phyloP scores from a whole-genome alignment of 768 basidiomycete genomes.

The Leccinum broughii region DNA sequence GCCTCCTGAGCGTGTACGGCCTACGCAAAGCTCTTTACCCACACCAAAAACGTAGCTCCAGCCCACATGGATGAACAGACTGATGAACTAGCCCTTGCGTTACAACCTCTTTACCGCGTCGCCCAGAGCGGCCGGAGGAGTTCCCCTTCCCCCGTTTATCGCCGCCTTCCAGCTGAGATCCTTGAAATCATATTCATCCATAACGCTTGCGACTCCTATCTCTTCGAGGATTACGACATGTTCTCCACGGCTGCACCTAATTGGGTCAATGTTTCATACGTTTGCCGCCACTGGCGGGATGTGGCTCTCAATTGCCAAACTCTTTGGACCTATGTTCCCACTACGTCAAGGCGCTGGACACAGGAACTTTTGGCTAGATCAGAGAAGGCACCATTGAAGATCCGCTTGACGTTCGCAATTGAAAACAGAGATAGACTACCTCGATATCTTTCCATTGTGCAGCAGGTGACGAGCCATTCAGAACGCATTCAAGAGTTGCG shows the following conservation, averaged over 20 bases:
- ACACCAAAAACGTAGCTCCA: background rate
- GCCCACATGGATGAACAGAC: background rate
- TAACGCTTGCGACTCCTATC: background rate
- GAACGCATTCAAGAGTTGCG: background rate
- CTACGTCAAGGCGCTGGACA: background rate
- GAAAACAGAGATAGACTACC: background rate
- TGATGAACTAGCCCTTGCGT: background rate
- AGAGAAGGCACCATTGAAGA: background rate
- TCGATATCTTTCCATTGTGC: background rate
- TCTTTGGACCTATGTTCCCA: background rate
- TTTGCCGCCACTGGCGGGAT: background rate
- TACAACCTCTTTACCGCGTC: background rate
- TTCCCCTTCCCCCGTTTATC: background rate
- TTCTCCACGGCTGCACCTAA: background rate
- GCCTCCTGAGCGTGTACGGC: no score
- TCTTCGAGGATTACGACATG: background rate
- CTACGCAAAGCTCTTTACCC: no score
- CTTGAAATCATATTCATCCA: background rate
- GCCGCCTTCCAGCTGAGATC: background rate
- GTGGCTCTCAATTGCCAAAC: background rate
- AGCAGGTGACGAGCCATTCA: background rate
- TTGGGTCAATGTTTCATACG: background rate
- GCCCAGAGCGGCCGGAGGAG: background rate
- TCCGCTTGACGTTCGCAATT: background rate
- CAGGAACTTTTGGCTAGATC: background rate